Evolutionary conservation across 2,329 filamentous ascomycete species (phyloP).

Genomic region (Pseudocercospora eumusae): DNA sequence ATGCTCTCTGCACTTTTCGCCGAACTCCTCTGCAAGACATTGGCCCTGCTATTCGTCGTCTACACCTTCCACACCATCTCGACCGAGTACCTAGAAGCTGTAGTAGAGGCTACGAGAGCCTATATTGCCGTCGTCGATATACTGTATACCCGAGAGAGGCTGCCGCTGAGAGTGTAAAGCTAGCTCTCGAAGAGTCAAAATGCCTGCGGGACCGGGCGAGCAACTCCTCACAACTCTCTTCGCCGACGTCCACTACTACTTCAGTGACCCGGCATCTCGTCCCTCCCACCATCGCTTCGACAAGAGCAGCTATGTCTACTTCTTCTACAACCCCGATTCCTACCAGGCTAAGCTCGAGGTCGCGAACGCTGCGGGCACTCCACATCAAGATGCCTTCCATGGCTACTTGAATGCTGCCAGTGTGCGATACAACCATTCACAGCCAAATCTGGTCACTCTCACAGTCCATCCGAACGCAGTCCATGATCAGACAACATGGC

Average conservation of each 20-base stretch:
- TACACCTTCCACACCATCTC: slow-evolving; percentile 22
- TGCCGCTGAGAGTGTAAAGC: slow-evolving; percentile 24
- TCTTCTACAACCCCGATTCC: slow-evolving; percentile 71
- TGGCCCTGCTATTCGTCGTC: slow-evolving; percentile 24
- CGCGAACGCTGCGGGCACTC: slow-evolving; percentile 71
- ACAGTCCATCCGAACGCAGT: slow-evolving; percentile 57
- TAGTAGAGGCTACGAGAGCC: slow-evolving; percentile 33
- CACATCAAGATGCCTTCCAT: slow-evolving; percentile 77
- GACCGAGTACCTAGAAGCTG: slow-evolving; percentile 32
- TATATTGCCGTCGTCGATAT: slow-evolving; percentile 35
- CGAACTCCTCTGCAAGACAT: slow-evolving; percentile 21
- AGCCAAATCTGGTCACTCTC: slow-evolving; percentile 69
- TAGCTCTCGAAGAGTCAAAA: slow-evolving; percentile 29
- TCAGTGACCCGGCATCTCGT: slow-evolving; percentile 64
- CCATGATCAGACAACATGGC: slow-evolving; percentile 62
- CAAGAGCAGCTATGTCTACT: slow-evolving; percentile 75
- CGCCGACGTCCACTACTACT: slow-evolving; percentile 77
- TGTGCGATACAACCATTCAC: slow-evolving; percentile 71
- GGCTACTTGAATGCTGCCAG: slow-evolving; percentile 62
- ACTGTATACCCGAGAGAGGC: slow-evolving; percentile 29
- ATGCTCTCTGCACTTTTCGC: slow-evolving; percentile 21
- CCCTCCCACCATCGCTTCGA: slow-evolving; percentile 80
- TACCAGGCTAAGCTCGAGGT: slow-evolving; percentile 71
- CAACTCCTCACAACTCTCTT: slow-evolving; percentile 57
- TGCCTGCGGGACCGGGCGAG: slow-evolving; percentile 53